Evolutionary conservation across 2,329 filamentous ascomycete genomes (phyloP).

Genomic region (Xylariaceae sp.): DNA sequence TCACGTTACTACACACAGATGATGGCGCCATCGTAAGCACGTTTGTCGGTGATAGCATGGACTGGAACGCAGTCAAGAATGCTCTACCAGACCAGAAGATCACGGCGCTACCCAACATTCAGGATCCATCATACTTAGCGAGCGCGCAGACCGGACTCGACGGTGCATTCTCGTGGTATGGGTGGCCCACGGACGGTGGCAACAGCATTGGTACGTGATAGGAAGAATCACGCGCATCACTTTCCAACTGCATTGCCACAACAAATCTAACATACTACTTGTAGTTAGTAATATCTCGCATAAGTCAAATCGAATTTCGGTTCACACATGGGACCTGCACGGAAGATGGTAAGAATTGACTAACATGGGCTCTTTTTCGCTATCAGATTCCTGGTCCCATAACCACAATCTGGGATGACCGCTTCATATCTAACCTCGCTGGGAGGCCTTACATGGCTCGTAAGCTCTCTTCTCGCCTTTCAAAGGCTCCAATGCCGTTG

Average conservation of each 20-base stretch:
- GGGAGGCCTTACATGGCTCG: slow-evolving; percentile 13
- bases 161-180: slow-evolving; percentile 14
- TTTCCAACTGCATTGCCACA: no score
- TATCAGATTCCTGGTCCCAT: slow-evolving; percentile 7
- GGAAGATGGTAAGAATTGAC: no score
- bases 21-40: slow-evolving; percentile 9
- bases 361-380: no score
- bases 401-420: slow-evolving; percentile 10
- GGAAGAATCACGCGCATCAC: no score
- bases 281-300: no score
- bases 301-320: no score
- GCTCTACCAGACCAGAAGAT: slow-evolving; percentile 10
- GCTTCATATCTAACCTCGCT: slow-evolving; percentile 6
- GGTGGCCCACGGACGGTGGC: slow-evolving; percentile 11
- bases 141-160: slow-evolving; percentile 12
- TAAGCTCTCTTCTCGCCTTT: neutral
- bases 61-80: slow-evolving; percentile 10
- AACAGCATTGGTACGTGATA: slow-evolving; percentile 4
- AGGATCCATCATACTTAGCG: slow-evolving; percentile 9
- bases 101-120: slow-evolving; percentile 11
- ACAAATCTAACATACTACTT: no score
- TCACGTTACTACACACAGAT: neutral
- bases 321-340: no score
- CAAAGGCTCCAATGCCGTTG: neutral
- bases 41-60: slow-evolving; percentile 6